Evolutionary conservation across 768 basidiomycete species (phyloP), one percentile per base, ranked within the genome.

Genomic region (Lentinula detonsa): DNA sequence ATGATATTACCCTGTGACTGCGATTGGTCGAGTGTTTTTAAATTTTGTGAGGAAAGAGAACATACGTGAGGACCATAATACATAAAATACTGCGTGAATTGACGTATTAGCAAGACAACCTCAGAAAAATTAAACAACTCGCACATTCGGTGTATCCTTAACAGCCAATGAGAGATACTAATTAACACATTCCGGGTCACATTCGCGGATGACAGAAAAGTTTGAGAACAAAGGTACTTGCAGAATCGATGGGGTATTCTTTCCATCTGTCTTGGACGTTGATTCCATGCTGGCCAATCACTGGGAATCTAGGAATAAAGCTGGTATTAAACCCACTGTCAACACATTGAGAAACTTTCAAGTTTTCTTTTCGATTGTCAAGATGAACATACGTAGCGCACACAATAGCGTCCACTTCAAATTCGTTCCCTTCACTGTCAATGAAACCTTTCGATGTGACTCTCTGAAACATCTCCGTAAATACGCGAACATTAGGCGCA

Each of bases 401-500:
- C 18, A 83, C 67, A 45, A 84, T 73, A 39, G 78, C 69, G 63
- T 84, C 80, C 31, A 81, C 72, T 11, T 78, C 74, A 42, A 76
- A 68, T 52, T 74, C 72, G 21, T 73, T 64, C 1, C 81, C 82
- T 42, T 83, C 78, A 2, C 48, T 67, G 3, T 75, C 73, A 65
- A 78, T 77, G 52, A 83, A 75, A 0, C 82, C 81, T 1, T 69
- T 74, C 37, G 70, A 69, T 0, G 78, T 81, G 60, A 83, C 65
- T 6, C 72, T 71, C 62, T 72, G 74, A 65, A 83, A 81, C 49
- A 71, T 69, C 11, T 74, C 70, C 0, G 77, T 68, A 37, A 77
- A 67, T 40, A 79, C 78, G 21, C 75, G 52, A 60, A 78, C 81
- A 59, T 82, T 81, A 59, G 77, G 75, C 65, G 76, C 72, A 51